Base-by-base conservation (phyloP, 2,329 filamentous ascomycete species). In the Fusarium odoratissimum region DNA sequence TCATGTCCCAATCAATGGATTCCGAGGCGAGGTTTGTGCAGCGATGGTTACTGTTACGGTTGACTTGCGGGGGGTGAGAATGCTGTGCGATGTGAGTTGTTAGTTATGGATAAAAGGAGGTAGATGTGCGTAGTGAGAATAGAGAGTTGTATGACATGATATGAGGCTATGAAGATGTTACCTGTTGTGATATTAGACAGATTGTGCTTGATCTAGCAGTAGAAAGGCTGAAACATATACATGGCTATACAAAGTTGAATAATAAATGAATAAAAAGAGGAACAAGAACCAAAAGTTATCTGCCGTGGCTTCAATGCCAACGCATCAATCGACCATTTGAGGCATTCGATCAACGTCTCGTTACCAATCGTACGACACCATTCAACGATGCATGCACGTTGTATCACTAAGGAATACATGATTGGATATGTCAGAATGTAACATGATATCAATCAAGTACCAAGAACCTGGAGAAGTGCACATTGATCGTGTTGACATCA, bases 301-400 rank as follows among this genome's bases (percentile, higher is more conserved):
- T 65, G 64, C 51, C 33, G 71, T 69, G 72, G 71, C 70, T 74
- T 58, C 46, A 40, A 67, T 69, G 69, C 69, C 74, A 76, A 75
- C 74, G 56, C 74, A 76, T 76, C 74, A 64, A 67, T 55, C 58
- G 60, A 49, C 72, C 66, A 70, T 69, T 69, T 67, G 64, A 75
- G 72, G 71, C 71, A 69, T 60, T 51, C 60, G 40, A 55, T 40
- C 35, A 61, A 46, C 60, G 41, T 52, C 55, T 60, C 25, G 54
- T 71, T 57, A 68, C 74, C 73, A 75, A 69, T 76, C 69, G 69
- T 75, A 70, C 63, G 64, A 75, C 66, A 75, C 69, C 74, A 74
- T 70, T 69, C 30, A 40, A 37, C 45, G 59, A 25, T 30, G n/a
- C 69, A 44, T 31, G 70, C 52, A 63, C 40, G 23, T 31, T 30